Evolutionary conservation across 352 stramenopile species (phyloP).

Genomic region (Pythium chondricola): DNA sequence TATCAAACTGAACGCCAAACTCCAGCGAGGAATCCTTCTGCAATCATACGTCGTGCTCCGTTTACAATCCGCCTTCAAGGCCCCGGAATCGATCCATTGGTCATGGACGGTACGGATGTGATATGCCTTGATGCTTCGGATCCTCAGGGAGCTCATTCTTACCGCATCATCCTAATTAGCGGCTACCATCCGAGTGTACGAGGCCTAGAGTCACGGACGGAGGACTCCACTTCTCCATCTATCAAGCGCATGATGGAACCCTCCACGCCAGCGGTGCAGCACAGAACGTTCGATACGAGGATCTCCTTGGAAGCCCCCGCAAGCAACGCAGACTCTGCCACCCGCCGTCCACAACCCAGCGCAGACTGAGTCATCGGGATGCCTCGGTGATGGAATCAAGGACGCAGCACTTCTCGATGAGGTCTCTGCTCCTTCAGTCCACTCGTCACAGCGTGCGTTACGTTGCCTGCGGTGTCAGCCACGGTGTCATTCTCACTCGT

Average conservation of each 20-base stretch:
- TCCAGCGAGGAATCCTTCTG: too few relatives aligned
- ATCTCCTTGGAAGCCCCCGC: background rate
- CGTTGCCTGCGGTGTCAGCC: slow-evolving; percentile 33
- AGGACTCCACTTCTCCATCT: slow-evolving; percentile 1
- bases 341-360: background rate
- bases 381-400: background rate
- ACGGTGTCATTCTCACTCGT: slow-evolving; percentile 24
- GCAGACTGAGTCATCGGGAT: background rate
- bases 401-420: background rate
- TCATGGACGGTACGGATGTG: too few relatives aligned
- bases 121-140: too few relatives aligned
- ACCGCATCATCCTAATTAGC: too few relatives aligned
- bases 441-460: slow-evolving; percentile 18
- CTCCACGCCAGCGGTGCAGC: background rate
- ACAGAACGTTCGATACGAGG: background rate
- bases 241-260: background rate
- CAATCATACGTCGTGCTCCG: too few relatives aligned
- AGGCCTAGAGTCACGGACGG: background rate
- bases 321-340: background rate
- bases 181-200: too few relatives aligned
- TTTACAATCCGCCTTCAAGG: too few relatives aligned
- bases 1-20: too few relatives aligned
- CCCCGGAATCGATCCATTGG: too few relatives aligned
- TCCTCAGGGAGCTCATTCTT: too few relatives aligned
- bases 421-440: background rate